phyloP scores from a whole-genome alignment of 2,329 filamentous ascomycete species.

The Epichloe gansuensis region DNA sequence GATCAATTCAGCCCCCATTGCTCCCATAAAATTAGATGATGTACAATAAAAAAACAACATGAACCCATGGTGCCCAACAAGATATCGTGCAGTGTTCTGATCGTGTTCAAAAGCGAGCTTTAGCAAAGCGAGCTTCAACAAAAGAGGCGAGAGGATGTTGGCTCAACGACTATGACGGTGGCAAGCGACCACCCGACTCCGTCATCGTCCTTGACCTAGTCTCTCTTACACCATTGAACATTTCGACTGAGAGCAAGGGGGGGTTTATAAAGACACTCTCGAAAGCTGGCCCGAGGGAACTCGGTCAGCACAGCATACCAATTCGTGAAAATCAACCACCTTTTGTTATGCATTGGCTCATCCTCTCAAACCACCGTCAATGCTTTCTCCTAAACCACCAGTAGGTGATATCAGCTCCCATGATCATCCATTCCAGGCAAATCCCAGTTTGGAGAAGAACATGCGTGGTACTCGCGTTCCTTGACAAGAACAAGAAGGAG shows the following conservation, averaged over 20 bases:
- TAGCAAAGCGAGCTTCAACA: not conserved
- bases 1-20: constrained; percentile 7
- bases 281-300: not conserved
- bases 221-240: no score
- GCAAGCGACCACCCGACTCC: no score
- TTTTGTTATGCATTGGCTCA: constrained; percentile 1
- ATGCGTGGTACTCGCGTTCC: not conserved
- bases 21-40: constrained; percentile 13
- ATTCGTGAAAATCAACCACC: constrained; percentile 7
- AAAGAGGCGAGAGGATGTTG: no score
- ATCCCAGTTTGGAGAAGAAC: not conserved
- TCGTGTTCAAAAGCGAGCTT: not conserved
- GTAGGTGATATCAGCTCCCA: not conserved
- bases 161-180: not conserved
- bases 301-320: not conserved
- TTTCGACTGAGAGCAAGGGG: no score
- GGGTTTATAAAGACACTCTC: not conserved
- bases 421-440: not conserved
- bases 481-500: not conserved
- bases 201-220: no score
- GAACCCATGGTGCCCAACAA: constrained; percentile 1
- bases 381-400: not conserved
- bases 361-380: constrained; percentile 1
- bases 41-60: constrained; percentile 12
- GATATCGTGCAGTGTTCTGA: not conserved